Conservation (phyloP, 2,329 filamentous ascomycete genomes). For the Decorospora gaudefroyi region DNA sequence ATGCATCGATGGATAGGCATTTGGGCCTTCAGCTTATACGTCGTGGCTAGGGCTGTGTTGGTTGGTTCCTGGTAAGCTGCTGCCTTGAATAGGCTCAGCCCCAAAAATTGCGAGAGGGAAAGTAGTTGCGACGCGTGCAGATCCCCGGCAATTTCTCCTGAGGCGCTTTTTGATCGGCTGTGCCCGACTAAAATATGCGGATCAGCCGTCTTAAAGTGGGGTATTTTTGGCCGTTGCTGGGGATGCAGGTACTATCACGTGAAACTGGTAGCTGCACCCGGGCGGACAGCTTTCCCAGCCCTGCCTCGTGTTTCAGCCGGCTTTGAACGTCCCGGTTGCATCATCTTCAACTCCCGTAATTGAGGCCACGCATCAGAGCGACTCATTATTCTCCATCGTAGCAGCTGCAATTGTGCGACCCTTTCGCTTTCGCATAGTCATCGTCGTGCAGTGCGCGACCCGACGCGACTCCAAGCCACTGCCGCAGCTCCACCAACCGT, state of each 20-base stretch:
- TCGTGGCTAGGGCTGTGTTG: not conserved
- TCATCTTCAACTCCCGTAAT: conserved; percentile 10
- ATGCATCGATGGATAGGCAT: not conserved
- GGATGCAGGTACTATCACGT: conserved; percentile 21
- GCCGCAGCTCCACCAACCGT: conserved; percentile 32
- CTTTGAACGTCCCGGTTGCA: too few relatives aligned
- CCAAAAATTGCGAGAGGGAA: too few relatives aligned
- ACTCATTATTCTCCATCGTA: conserved; percentile 2
- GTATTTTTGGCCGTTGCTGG: too few relatives aligned
- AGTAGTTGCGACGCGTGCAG: too few relatives aligned
- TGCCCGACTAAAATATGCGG: too few relatives aligned
- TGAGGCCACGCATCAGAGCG: conserved; percentile 6
- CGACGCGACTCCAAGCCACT: conserved; percentile 31
- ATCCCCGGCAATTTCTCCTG: too few relatives aligned
- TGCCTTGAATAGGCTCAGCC: conserved; percentile 6
- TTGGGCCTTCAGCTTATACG: not conserved
- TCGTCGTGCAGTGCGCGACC: conserved; percentile 19
- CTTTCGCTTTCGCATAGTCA: conserved; percentile 1
- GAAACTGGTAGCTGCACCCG: conserved; percentile 8
- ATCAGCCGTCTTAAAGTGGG: too few relatives aligned
- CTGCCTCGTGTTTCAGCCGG: conserved; percentile 25
- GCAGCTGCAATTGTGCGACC: conserved; percentile 5
- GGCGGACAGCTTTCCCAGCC: conserved; percentile 2
- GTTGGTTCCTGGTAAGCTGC: not conserved
- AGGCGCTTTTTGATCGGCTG: too few relatives aligned